Percentiles rank a stretch among this genome's conserved stretches.
Conservation (phyloP, 805 yeast genomes). For the Scheffersomyces amazonensis region DNA sequence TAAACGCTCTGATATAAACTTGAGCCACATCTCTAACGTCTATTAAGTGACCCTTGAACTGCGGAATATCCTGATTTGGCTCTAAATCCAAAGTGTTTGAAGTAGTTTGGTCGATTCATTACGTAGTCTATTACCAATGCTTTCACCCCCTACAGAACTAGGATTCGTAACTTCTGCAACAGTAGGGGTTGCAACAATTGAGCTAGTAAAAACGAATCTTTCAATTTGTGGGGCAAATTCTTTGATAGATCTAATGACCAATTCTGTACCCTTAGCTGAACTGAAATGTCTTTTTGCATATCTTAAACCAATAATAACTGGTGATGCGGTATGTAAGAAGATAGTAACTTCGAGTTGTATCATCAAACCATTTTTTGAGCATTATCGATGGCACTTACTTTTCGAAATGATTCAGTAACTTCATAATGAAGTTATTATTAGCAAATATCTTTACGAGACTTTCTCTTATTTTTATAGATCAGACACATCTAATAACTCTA, state of each 20-base stretch:
- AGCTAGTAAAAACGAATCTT: slow-evolving; percentile 49
- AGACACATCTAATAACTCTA: slow-evolving; percentile 49
- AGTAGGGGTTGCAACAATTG: slow-evolving; percentile 36
- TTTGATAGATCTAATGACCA: slow-evolving; percentile 13
- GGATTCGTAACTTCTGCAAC: slow-evolving; percentile 13
- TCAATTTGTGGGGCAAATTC: slow-evolving; percentile 27
- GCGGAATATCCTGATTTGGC: slow-evolving; percentile 24
- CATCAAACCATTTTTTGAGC: too few species aligned
- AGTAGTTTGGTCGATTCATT: slow-evolving; percentile 39
- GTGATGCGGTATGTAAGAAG: slow-evolving; percentile 50
- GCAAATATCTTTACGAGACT: slow-evolving; percentile 18
- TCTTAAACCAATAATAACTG: slow-evolving; percentile 38
- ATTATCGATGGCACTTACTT: slow-evolving; percentile 45
- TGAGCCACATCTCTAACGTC: slow-evolving; percentile 26
- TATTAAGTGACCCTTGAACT: slow-evolving; percentile 10
- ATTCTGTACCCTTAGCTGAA: slow-evolving; percentile 48
- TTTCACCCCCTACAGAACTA: slow-evolving; percentile 20
- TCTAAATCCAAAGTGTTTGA: slow-evolving; percentile 32
- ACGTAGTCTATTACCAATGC: slow-evolving; percentile 31
- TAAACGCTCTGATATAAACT: slow-evolving; percentile 16
- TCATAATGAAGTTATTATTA: slow-evolving; percentile 18
- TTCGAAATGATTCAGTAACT: slow-evolving; percentile 28
- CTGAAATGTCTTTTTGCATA: slow-evolving; percentile 46
- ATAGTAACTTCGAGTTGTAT: slow-evolving; percentile 38
- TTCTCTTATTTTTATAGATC: slow-evolving; percentile 44